Evolutionary conservation across 129 eudicot genomes (phyloP), one percentile per base, ranked within the genome.

Genomic region (Glebionis coronaria): DNA sequence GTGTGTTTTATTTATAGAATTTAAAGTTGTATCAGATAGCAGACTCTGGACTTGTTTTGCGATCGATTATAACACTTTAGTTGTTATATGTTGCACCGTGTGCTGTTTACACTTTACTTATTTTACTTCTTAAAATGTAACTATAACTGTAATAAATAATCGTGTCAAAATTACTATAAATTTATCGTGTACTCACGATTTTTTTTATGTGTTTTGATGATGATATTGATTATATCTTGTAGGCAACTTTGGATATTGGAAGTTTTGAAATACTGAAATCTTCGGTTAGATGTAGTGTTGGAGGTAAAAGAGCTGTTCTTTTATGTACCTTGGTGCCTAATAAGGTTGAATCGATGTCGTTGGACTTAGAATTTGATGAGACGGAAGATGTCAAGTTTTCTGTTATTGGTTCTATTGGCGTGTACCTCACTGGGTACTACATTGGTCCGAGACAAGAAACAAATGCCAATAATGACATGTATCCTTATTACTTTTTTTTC

Each of bases 351-450:
- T 92, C 96, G 0, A 65, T 84, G 80, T 88, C 84, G 59, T 73
- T 92, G 69, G 94, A 88, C 67, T 82, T 92, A 83, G 98, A 88
- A 70, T 92, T 92, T 74, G 95, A 84, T 58, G 96, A 92, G 70
- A 70, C 65, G 3, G 95, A 92, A 25, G 91, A 84, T 76, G 95
- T 88, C 2, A 56, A 79, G 0, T 92, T 92, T 73, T 88, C 96
- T 65, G 98, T 92, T 54, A 63, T 92, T 72, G 98, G 98, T 79
- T 89, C 98, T 14, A 87, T 91, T 27, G 81, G 85, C 6, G 88
- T 88, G 15, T 79, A 85, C 65, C 98, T 92, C 55, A 80, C 95
- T 35, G 98, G 98, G 13, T 88, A 83, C 73, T 85, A 76, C 76
- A 73, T 88, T 53, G 74, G 73, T 69, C 67, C 35, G 56, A 60